A percentile compares a stretch with the other conserved stretches of the same genome.
phyloP scores from a whole-genome alignment of 805 yeast species.

The Yamadazyma scolyti region DNA sequence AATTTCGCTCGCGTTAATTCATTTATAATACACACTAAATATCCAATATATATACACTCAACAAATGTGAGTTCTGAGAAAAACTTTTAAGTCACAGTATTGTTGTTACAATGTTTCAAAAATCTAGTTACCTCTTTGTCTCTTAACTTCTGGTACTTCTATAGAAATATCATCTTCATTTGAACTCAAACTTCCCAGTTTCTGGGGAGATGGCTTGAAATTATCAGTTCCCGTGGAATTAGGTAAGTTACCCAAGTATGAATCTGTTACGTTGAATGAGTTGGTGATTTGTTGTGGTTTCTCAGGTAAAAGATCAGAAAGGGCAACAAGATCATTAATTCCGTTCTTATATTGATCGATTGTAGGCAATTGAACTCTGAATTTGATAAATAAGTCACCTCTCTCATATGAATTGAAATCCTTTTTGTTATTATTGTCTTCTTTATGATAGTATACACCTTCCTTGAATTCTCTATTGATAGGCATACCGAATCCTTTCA shows the following conservation, averaged over 20 bases:
- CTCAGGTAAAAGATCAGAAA: constrained; percentile 19
- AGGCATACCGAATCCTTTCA: constrained; percentile 64
- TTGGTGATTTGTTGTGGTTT: background rate
- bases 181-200: constrained; percentile 4
- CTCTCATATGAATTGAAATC: constrained; percentile 17
- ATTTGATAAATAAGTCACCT: constrained; percentile 38
- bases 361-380: constrained; percentile 33
- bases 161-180: constrained; percentile 2
- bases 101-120: no score
- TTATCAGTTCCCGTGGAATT: background rate
- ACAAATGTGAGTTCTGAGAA: no score
- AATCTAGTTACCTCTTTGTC: no score
- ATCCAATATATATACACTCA: no score
- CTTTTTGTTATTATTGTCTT: constrained; percentile 1
- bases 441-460: constrained; percentile 23
- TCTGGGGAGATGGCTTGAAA: constrained; percentile 1
- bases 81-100: no score
- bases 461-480: constrained; percentile 22
- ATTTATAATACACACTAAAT: no score
- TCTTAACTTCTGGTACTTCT: no score
- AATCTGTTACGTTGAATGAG: constrained; percentile 1
- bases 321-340: constrained; percentile 15
- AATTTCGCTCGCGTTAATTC: no score
- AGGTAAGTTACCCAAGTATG: constrained; percentile 9
- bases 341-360: constrained; percentile 22